Evolutionary conservation across 129 eudicot species (phyloP), one percentile per base, ranked within the genome.

Genomic region (Oenanthe sinensis): DNA sequence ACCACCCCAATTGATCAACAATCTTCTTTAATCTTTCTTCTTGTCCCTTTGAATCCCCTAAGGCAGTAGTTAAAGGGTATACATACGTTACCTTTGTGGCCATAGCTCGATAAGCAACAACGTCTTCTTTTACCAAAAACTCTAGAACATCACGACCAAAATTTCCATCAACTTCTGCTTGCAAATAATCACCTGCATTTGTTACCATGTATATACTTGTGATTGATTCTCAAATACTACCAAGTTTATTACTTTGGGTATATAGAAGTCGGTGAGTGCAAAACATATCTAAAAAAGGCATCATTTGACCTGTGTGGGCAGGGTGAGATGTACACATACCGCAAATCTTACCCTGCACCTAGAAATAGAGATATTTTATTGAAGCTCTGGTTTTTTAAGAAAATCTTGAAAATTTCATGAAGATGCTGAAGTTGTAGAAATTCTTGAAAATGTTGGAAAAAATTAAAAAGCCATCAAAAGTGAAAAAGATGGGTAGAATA

Each of bases 11-110:
- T 77, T 88, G 90, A 26, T 87, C 87, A 30, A 87, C 83, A 22
- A 94, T 87, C 81, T 89, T 88, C 85, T 81, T 85, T 86, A 91
- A 77, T 82, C 98, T 90, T 80, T 89, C 96, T 90, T 94, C 89
- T 81, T 94, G 96, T 67, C 97, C 98, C 80, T 94, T 94, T 63
- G 98, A 94, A 85, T 94, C 97, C 54, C 98, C 98, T 1, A 94
- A 87, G 13, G 98, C 97, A 26, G 98, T 94, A 24, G 98, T 94
- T 81, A 94, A 91, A 30, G 98, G 98, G 78, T 94, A 94, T 10
- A 94, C 74, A 83, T 94, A 94, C 6, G 93, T 91, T 4, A 94
- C 98, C 78, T 91, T 94, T 40, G 97, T 79, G 4, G 98, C 97
- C 98, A 94, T 94, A 63, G 92, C 91, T 43, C 98, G 83, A 78